A percentile compares a stretch with the other conserved stretches of the same genome.
phyloP scores from a whole-genome alignment of 495 filamentous ascomycete genomes.

The Cryomyces minteri region DNA sequence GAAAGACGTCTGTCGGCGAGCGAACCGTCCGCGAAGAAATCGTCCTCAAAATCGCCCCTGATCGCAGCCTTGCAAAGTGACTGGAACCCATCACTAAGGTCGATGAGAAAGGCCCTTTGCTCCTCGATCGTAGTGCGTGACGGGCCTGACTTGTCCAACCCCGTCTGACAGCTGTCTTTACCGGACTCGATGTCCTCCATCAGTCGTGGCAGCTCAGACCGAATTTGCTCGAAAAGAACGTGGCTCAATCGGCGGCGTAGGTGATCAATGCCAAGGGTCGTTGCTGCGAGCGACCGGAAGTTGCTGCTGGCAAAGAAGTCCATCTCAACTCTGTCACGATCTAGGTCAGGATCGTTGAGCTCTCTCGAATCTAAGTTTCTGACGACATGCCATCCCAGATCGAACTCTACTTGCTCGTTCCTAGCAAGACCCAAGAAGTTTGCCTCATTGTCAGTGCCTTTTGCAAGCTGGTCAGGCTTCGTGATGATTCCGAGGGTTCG shows the following conservation, averaged over 20 bases:
- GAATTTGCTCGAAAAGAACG: conserved; percentile 37
- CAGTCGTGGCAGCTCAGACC: conserved; percentile 35
- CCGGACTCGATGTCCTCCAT: conserved; percentile 34
- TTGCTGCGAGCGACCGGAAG: conserved; percentile 24
- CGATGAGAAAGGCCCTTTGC: conserved; percentile 32
- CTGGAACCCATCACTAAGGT: conserved; percentile 32
- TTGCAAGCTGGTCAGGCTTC: conserved; percentile 15
- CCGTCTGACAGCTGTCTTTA: conserved; percentile 12
- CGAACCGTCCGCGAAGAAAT: conserved; percentile 31
- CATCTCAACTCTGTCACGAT: conserved; percentile 21
- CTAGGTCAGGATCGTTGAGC: not conserved
- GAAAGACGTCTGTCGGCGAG: no score
- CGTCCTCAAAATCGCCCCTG: conserved; percentile 35
- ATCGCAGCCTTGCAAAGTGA: conserved; percentile 29
- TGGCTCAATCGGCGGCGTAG: conserved; percentile 35
- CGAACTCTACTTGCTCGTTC: conserved; percentile 7
- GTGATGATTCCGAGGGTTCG: conserved; percentile 20
- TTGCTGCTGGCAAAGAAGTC: conserved; percentile 28
- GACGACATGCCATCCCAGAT: conserved; percentile 18
- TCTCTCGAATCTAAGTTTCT: conserved; percentile 9
- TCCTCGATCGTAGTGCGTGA: conserved; percentile 27
- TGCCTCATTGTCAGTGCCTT: conserved; percentile 10
- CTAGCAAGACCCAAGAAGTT: conserved; percentile 8
- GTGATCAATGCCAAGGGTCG: conserved; percentile 27
- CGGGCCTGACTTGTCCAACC: conserved; percentile 29